phyloP scores from a whole-genome alignment of 148 eudicot species.

The Dysphania ambrosioides region DNA sequence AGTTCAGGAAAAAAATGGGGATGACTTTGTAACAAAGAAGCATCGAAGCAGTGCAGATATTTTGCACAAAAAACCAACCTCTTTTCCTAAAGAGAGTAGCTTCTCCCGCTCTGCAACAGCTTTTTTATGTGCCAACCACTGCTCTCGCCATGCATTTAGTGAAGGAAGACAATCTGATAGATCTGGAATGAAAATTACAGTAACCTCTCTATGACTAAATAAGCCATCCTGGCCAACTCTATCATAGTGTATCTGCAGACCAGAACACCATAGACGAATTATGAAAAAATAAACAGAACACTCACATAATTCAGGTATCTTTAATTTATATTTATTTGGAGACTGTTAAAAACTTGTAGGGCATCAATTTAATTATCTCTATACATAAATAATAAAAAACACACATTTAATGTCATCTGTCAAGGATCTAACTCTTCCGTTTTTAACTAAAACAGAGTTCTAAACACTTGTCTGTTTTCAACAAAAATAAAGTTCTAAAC shows the following conservation, averaged over 20 bases:
- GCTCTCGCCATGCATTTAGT: slow-evolving; percentile 73
- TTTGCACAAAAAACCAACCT: slow-evolving; percentile 36
- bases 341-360: not conserved
- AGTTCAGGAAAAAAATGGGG: not conserved
- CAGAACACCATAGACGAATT: not conserved
- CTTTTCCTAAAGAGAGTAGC: slow-evolving; percentile 40
- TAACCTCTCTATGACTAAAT: slow-evolving; percentile 88
- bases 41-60: slow-evolving; percentile 1
- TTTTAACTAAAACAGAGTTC: no score
- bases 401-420: no score
- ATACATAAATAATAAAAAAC: no score
- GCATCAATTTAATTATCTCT: not conserved
- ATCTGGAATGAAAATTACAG: slow-evolving; percentile 86
- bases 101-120: slow-evolving; percentile 67
- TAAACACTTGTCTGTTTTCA: no score
- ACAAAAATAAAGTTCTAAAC: no score
- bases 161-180: slow-evolving; percentile 87
- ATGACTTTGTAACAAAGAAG: not conserved
- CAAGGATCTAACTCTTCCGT: no score
- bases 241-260: slow-evolving; percentile 89
- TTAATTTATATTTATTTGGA: no score
- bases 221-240: slow-evolving; percentile 86
- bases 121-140: slow-evolving; percentile 79
- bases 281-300: not conserved
- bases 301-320: not conserved